phyloP scores from a whole-genome alignment of 345 rosid genomes.

The Pistacia integerrima region DNA sequence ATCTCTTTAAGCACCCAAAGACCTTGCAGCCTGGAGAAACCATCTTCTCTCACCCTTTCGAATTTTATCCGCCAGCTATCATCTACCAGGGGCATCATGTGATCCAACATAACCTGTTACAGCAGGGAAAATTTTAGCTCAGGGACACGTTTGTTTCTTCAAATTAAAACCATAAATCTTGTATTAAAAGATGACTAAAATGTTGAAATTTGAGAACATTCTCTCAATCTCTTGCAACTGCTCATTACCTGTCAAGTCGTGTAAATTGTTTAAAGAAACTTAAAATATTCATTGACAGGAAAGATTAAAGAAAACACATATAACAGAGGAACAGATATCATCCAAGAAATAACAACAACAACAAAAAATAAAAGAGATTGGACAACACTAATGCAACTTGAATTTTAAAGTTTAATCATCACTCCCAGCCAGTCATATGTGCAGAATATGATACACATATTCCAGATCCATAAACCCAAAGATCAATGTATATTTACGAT shows the following conservation, averaged over 20 bases:
- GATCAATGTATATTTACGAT: neutral
- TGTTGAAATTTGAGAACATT: neutral
- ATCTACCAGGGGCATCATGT: conserved; percentile 94
- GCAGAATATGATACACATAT: no score
- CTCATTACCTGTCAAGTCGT: neutral
- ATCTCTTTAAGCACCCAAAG: conserved; percentile 93
- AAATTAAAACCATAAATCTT: neutral
- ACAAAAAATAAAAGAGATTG: no score
- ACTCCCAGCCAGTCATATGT: no score
- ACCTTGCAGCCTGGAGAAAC: conserved; percentile 91
- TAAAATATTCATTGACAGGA: no score
- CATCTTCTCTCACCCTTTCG: conserved; percentile 93
- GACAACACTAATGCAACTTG: no score
- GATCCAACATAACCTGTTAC: conserved; percentile 91
- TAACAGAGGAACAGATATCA: neutral
- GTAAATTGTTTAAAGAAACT: neutral
- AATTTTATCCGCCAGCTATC: conserved; percentile 93
- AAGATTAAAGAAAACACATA: neutral
- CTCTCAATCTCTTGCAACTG: neutral
- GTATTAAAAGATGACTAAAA: neutral
- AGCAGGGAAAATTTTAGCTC: neutral
- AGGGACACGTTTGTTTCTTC: no score
- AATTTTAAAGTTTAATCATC: no score
- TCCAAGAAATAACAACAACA: no score
- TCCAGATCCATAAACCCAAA: no score